phyloP scores from a whole-genome alignment of 257 asterid species.

The Nicotiana obtusifolia region DNA sequence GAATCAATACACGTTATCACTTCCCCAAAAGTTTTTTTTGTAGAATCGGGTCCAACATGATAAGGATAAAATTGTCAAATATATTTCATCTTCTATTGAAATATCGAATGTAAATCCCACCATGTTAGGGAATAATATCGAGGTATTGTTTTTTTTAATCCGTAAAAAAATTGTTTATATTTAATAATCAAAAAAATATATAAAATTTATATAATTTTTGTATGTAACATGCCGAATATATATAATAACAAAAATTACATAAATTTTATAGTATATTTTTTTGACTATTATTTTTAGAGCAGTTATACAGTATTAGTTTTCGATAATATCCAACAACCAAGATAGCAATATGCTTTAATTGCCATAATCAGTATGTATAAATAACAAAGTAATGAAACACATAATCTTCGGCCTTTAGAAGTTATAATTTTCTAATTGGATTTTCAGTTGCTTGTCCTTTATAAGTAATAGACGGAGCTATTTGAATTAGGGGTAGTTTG shows the following conservation, averaged over 20 bases:
- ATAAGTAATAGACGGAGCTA: too few relatives aligned
- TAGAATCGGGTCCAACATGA: background rate
- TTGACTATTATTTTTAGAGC: too few relatives aligned
- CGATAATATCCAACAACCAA: background rate
- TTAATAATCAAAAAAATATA: too few relatives aligned
- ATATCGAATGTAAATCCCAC: background rate
- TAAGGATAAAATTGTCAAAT: background rate
- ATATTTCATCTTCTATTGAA: background rate
- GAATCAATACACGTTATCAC: background rate
- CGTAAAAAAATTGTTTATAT: too few relatives aligned
- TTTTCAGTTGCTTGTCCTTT: background rate
- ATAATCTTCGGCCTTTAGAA: background rate
- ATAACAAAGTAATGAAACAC: background rate
- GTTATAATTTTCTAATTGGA: background rate
- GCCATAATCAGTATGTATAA: background rate
- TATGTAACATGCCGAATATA: too few relatives aligned
- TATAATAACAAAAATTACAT: too few relatives aligned
- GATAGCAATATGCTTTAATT: background rate
- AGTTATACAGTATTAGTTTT: too few relatives aligned
- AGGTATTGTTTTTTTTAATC: too few relatives aligned
- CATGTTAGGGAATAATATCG: too few relatives aligned
- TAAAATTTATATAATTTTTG: too few relatives aligned
- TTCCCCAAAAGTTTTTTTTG: background rate
- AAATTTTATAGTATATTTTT: too few relatives aligned
- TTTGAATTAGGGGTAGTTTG: too few relatives aligned